Percentiles rank a stretch among this genome's conserved stretches.
These are phyloP conservation scores for Ophiocordyceps sinensis DNA, from an alignment of 2,329 filamentous ascomycete species.

Conservation along the genomic window DNA sequence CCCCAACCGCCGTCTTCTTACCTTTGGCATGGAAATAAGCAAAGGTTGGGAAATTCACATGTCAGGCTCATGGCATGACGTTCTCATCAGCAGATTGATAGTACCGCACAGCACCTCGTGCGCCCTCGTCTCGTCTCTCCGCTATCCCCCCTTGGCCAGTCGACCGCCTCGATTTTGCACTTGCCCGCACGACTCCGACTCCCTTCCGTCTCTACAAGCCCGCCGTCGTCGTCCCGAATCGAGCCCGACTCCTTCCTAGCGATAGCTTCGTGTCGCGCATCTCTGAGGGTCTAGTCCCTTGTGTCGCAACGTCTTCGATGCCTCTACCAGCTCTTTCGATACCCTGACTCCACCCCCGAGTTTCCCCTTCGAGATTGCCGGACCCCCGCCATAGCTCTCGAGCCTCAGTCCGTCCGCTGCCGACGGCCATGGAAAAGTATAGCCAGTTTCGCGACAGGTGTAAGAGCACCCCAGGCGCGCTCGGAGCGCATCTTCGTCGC, in stretches of 20 bases:
- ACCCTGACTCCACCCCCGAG: background rate
- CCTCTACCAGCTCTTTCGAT: background rate
- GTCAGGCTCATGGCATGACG: background rate
- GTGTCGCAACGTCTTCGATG: background rate
- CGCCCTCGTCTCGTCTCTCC: background rate
- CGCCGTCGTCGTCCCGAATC: no score
- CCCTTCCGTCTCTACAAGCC: no score
- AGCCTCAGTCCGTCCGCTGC: no score
- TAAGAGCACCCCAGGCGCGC: slow-evolving; percentile 16
- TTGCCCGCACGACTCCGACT: background rate
- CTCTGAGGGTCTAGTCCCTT: background rate
- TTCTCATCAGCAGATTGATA: background rate
- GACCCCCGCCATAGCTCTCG: no score
- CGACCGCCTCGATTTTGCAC: background rate
- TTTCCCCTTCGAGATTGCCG: no score
- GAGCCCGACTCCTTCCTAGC: no score
- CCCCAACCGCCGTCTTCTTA: background rate
- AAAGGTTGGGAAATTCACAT: background rate
- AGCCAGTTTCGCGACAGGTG: slow-evolving; percentile 86
- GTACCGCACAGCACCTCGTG: background rate
- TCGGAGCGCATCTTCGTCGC: background rate
- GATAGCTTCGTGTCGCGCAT: no score
- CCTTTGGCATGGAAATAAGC: background rate
- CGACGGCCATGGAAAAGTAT: slow-evolving; percentile 69
- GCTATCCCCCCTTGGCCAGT: background rate